Evolutionary conservation across 2,329 filamentous ascomycete genomes (phyloP).

Genomic region (Tolypocladium cylindrosporum): DNA sequence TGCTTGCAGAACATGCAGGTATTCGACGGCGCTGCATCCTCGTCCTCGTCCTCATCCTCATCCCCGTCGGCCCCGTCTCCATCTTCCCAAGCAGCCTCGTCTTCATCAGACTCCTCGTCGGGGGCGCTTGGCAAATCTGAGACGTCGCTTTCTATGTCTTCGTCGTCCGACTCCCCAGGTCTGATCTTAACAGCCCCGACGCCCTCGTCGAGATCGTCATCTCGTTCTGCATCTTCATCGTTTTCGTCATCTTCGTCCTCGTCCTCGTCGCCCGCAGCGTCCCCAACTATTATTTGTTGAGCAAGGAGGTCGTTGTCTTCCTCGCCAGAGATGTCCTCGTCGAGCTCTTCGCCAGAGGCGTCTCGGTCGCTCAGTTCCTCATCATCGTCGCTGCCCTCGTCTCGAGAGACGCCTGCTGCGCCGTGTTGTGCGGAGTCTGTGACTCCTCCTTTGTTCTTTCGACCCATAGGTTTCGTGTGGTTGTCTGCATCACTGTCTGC

Average conservation of each 20-base stretch:
- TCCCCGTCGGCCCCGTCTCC: slow-evolving; percentile 47
- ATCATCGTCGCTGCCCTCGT: slow-evolving; percentile 14
- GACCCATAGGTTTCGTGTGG: slow-evolving; percentile 12
- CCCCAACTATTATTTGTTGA: slow-evolving; percentile 16
- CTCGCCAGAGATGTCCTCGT: slow-evolving; percentile 32
- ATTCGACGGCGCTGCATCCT: slow-evolving; percentile 37
- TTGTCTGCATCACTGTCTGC: slow-evolving; percentile 20
- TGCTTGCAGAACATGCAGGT: slow-evolving; percentile 66
- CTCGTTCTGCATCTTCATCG: slow-evolving; percentile 14
- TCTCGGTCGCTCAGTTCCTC: slow-evolving; percentile 28
- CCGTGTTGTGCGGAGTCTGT: background rate
- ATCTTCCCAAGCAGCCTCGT: slow-evolving; percentile 35
- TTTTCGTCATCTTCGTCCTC: slow-evolving; percentile 26
- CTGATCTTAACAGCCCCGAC: slow-evolving; percentile 48
- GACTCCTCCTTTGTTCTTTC: background rate
- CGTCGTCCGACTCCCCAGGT: slow-evolving; percentile 37
- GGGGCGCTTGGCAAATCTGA: slow-evolving; percentile 36
- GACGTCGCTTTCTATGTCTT: slow-evolving; percentile 40
- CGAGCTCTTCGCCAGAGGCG: slow-evolving; percentile 30
- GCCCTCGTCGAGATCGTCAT: slow-evolving; percentile 40
- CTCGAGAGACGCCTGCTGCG: background rate
- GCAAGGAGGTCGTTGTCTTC: slow-evolving; percentile 24
- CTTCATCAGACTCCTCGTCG: slow-evolving; percentile 20
- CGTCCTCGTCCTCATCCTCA: slow-evolving; percentile 47
- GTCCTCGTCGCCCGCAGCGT: slow-evolving; percentile 19